These are phyloP conservation scores for Aureobasidium sp. DNA, from an alignment of 2,329 filamentous ascomycete species.

Conservation along the genomic window DNA sequence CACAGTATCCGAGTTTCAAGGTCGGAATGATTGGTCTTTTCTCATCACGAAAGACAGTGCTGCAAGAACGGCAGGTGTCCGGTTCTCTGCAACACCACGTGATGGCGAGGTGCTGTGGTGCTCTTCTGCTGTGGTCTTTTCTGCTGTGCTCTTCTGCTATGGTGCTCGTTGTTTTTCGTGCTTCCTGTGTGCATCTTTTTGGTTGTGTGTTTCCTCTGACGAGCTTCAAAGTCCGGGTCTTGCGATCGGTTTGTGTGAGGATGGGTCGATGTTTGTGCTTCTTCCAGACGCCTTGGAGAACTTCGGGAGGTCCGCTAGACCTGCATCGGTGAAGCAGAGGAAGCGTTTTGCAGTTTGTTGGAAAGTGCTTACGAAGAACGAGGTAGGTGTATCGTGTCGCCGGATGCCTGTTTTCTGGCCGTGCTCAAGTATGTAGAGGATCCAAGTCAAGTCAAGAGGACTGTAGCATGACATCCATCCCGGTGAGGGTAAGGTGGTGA, in stretches of 20 bases:
- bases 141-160: background rate
- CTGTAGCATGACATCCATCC: background rate
- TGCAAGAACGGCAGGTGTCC: too few species aligned
- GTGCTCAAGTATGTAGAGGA: background rate
- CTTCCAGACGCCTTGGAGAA: background rate
- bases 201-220: background rate
- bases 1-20: background rate
- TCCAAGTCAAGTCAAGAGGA: background rate
- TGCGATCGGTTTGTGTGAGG: background rate
- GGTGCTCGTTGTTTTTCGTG: background rate
- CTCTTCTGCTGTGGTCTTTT: background rate
- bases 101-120: background rate
- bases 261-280: background rate
- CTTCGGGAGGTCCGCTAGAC: background rate
- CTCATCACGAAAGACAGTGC: background rate
- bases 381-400: background rate
- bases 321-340: background rate
- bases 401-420: background rate
- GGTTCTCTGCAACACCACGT: too few species aligned
- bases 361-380: background rate
- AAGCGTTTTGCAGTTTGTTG: background rate
- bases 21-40: background rate
- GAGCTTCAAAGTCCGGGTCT: background rate
- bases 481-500: too few species aligned
- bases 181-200: background rate